Evolutionary conservation across 768 basidiomycete genomes (phyloP).

Genomic region (Lentinus brumalis): DNA sequence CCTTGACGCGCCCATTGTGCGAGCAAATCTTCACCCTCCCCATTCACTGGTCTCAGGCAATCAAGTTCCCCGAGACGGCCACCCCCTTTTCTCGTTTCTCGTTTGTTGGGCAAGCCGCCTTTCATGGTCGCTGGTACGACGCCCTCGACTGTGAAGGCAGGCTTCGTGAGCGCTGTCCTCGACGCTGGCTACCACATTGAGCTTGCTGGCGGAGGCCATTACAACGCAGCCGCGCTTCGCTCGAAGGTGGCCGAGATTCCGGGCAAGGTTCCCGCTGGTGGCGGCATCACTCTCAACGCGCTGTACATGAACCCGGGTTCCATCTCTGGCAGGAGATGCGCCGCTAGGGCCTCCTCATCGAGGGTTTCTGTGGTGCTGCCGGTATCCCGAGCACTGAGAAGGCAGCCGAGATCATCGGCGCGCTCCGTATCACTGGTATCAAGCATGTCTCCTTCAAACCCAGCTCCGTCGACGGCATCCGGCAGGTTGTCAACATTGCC

Average conservation of each 20-base stretch:
- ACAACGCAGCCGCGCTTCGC: constrained; percentile 87
- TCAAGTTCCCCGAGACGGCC: constrained; percentile 84
- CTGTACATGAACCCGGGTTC: constrained; percentile 98
- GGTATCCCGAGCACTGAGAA: constrained; percentile 97
- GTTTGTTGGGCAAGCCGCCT: constrained; percentile 93
- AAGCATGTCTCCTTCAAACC: constrained; percentile 98
- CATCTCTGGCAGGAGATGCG: constrained; percentile 99
- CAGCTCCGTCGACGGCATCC: constrained; percentile 95
- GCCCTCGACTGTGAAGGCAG: constrained; percentile 92
- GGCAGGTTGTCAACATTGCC: constrained; percentile 96
- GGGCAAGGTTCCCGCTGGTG: constrained; percentile 77
- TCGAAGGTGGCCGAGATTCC: constrained; percentile 93
- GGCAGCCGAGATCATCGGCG: constrained; percentile 92
- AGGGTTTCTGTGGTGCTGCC: constrained; percentile 99
- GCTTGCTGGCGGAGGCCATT: constrained; percentile 97
- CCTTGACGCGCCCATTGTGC: constrained; percentile 85
- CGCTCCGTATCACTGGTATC: constrained; percentile 80
- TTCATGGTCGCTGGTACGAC: constrained; percentile 99
- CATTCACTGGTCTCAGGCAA: constrained; percentile 93
- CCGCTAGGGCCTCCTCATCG: constrained; percentile 90
- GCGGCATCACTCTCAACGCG: constrained; percentile 91
- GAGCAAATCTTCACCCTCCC: constrained; percentile 91
- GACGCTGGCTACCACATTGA: constrained; percentile 96
- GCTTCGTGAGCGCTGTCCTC: constrained; percentile 91
- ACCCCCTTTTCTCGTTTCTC: constrained; percentile 96